Evolutionary conservation across 306 rosid species (phyloP).

Genomic region (Medicago arabica): DNA sequence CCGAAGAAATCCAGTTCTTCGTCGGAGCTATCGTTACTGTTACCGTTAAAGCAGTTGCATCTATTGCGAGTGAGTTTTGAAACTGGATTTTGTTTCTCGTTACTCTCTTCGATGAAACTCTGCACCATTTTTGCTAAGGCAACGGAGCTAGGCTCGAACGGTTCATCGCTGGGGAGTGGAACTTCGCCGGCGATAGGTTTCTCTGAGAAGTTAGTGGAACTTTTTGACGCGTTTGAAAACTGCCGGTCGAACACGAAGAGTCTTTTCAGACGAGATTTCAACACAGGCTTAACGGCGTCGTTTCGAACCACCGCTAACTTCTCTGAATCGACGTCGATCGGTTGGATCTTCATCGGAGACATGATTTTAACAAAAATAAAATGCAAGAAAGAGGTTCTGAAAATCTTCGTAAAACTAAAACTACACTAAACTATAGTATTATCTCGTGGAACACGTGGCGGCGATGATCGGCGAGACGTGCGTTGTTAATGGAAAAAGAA

Average conservation of each 20-base stretch:
- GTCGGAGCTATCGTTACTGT: conserved; percentile 84
- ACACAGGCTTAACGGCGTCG: conserved; percentile 72
- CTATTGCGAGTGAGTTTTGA: conserved; percentile 75
- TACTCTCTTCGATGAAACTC: conserved; percentile 81
- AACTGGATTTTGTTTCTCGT: conserved; percentile 63
- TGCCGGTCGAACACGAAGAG: conserved; percentile 87
- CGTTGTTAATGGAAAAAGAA: conserved; percentile 43
- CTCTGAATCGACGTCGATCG: conserved; percentile 69
- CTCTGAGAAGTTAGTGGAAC: conserved; percentile 51
- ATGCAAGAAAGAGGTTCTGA: conserved; percentile 1
- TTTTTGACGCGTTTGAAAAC: conserved; percentile 65
- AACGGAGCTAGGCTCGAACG: conserved; percentile 86
- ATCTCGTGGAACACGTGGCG: conserved; percentile 67
- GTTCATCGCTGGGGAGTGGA: conserved; percentile 46
- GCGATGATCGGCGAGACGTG: conserved; percentile 71
- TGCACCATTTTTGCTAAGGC: conserved; percentile 92
- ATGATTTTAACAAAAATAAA: conserved; percentile 28
- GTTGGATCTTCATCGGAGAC: conserved; percentile 99
- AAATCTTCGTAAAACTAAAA: conserved; percentile 6
- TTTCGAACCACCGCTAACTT: conserved; percentile 49
- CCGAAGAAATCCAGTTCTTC: conserved; percentile 78
- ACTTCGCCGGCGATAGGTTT: conserved; percentile 50
- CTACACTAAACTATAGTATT: conserved; percentile 14
- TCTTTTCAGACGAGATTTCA: conserved; percentile 80
- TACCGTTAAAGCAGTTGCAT: conserved; percentile 94